phyloP scores from a whole-genome alignment of 345 rosid species.

The Melaleuca alternifolia region DNA sequence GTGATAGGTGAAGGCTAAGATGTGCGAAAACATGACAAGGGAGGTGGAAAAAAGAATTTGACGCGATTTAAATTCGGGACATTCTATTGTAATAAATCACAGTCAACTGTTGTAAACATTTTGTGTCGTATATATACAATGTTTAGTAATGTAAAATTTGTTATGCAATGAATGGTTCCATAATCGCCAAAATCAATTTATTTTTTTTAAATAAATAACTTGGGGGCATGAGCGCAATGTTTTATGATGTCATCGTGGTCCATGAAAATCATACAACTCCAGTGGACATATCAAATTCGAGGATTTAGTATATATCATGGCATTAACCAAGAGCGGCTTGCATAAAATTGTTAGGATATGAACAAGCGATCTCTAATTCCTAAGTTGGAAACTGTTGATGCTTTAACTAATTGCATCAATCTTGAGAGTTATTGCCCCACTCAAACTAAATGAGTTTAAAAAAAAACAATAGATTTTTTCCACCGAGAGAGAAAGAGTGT shows the following conservation, averaged over 20 bases:
- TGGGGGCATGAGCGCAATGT: not conserved
- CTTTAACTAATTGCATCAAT: not conserved
- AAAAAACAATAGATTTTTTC: no score
- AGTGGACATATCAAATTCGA: fast-evolving
- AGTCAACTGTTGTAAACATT: not conserved
- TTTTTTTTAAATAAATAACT: not conserved
- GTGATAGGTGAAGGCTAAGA: not conserved
- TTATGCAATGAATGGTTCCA: no score
- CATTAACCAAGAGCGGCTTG: no score
- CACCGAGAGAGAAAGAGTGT: not conserved
- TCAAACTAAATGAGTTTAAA: not conserved
- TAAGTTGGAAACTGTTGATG: not conserved
- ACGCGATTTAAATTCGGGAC: not conserved
- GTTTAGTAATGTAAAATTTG: not conserved
- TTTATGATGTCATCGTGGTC: not conserved
- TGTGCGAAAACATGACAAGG: fast-evolving
- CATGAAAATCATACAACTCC: not conserved
- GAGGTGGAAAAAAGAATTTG: not conserved
- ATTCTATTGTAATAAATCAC: not conserved
- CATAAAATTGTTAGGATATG: fast-evolving
- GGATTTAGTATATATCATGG: not conserved
- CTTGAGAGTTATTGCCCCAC: not conserved
- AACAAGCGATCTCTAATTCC: not conserved
- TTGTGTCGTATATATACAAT: fast-evolving
- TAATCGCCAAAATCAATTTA: no score